Conservation (phyloP, 495 filamentous ascomycete genomes). For the Hypoxylon rickii region DNA sequence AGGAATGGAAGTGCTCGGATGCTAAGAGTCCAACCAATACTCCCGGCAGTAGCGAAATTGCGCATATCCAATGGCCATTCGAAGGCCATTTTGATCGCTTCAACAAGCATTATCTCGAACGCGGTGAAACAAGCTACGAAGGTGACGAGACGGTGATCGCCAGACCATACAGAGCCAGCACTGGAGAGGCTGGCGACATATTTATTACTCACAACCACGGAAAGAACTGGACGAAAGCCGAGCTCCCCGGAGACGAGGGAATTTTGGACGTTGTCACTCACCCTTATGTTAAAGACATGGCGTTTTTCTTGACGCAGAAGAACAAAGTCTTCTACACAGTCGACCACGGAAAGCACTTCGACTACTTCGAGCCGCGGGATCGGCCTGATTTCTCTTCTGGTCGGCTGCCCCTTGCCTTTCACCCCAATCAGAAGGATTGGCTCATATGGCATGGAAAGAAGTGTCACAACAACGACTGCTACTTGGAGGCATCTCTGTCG, state of each 20-base stretch:
- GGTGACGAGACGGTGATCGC: slow-evolving; percentile 85
- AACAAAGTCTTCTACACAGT: slow-evolving; percentile 76
- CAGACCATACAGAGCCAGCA: slow-evolving; percentile 59
- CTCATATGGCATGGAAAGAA: slow-evolving; percentile 84
- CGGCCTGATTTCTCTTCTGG: slow-evolving; percentile 35
- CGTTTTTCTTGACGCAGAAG: slow-evolving; percentile 77
- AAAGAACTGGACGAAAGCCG: slow-evolving; percentile 68
- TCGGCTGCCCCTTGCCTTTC: slow-evolving; percentile 65
- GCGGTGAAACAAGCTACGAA: slow-evolving; percentile 64
- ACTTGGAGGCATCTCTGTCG: slow-evolving; percentile 69
- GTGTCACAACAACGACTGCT: slow-evolving; percentile 67
- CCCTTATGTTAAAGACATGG: slow-evolving; percentile 74
- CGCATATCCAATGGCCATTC: slow-evolving; percentile 60
- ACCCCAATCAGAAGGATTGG: slow-evolving; percentile 80
- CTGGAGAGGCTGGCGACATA: slow-evolving; percentile 50
- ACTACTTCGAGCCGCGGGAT: slow-evolving; percentile 66
- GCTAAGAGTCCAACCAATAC: slow-evolving; percentile 44
- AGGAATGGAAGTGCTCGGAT: slow-evolving; percentile 61
- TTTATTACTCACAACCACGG: slow-evolving; percentile 82
- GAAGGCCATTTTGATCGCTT: slow-evolving; percentile 57
- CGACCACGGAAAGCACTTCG: slow-evolving; percentile 70
- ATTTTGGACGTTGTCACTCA: slow-evolving; percentile 74
- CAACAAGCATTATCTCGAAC: slow-evolving; percentile 81
- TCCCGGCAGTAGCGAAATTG: slow-evolving; percentile 63
- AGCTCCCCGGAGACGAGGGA: slow-evolving; percentile 63